Base-by-base conservation (phyloP, 2,329 filamentous ascomycete genomes). In the Verruconis gallopava region DNA sequence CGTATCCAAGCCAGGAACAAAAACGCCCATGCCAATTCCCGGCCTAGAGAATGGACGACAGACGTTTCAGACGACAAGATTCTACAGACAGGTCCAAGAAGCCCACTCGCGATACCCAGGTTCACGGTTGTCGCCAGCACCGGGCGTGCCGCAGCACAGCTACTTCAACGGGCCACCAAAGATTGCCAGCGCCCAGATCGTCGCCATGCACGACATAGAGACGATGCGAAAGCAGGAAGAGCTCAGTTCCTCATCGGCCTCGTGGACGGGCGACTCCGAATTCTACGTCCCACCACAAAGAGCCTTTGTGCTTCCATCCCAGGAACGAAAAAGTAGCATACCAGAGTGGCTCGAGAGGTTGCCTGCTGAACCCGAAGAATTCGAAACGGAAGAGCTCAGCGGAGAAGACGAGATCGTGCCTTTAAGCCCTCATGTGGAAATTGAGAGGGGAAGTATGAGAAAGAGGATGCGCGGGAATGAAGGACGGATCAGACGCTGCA, bases 261-360 rank as follows among this genome's bases (percentile, higher is more conserved):
- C 30, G 14, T 43, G 41, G 41, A 43, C 41, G 13, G 41, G 41
- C 19, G 41, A 43, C 11, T 25, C 20, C 2, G 20, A 38, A 17
- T 43, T 43, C 34, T 42, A 35, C 40, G 20, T 36, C 15, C 21
- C 41, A 28, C 11, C 9, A 18, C 6, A 18, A 11, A 13, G 33
- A 11, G 33, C 11, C 11, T 9, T 13, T 6, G 17, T 9, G 9
- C 17, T 38, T 9, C 34, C 33, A 14, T 13, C 9, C 5, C 41
- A 43, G 14, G 18, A 17, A 19, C 20, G 34, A 12, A 21, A 43
- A 13, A 28, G 34, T 9, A 43, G 41, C 21, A 28, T 43, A 11
- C 14, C 33, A 4, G 35, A 38, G 36, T 43, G 41, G 41, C 35
- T 43, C 5, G 34, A 38, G 14, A n/a, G 14, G 12, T 33, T 43